Base-by-base conservation (phyloP, 331 rosid genomes). In the Phaseolus coccineus region DNA sequence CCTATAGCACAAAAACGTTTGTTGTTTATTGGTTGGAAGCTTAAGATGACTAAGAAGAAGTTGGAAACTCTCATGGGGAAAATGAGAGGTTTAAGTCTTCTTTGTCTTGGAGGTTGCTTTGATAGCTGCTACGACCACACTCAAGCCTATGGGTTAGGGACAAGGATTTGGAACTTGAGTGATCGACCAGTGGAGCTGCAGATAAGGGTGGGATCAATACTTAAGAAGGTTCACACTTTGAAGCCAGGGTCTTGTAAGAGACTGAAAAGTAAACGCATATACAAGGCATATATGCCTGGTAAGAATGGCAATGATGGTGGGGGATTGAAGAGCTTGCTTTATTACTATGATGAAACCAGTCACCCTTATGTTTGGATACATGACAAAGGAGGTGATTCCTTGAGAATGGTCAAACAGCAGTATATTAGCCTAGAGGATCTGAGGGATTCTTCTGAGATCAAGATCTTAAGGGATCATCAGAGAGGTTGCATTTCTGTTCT, bases 361-460 rank as follows among this genome's bases (percentile, higher is more conserved):
- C 99, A 93, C 15, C 99, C 98, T 77, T 93, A 93, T 78, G 83
- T 96, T 44, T 96, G 99, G 99, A 89, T 96, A 63, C 89, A 88
- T 73, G 99, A 93, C 78, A 87, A 79, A 10, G 97, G 93, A 1
- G 84, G 84, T 82, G 84, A 71, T 76, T 82, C 89, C 9, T 30
- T 85, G n/a, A 85, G 89, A 79, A 86, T 86, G 89, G 87, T 86
- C 15, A 86, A 86, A 82, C 89, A 86, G 77, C 89, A 86, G 51
- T 86, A 86, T 73, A 30, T 86, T 16, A 86, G 89, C 66, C 89
- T 86, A 37, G 89, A 86, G 70, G 89, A 86, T 80, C 76, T 86
- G 75, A 86, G 68, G 65, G 87, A 80, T 30, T 80, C 77, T 80
- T 86, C 85, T 77, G 89, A 86, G 81, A 86, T 86, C 75, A 86